Base-by-base conservation (phyloP, 441 rosid species). In the Populus tomentosa region DNA sequence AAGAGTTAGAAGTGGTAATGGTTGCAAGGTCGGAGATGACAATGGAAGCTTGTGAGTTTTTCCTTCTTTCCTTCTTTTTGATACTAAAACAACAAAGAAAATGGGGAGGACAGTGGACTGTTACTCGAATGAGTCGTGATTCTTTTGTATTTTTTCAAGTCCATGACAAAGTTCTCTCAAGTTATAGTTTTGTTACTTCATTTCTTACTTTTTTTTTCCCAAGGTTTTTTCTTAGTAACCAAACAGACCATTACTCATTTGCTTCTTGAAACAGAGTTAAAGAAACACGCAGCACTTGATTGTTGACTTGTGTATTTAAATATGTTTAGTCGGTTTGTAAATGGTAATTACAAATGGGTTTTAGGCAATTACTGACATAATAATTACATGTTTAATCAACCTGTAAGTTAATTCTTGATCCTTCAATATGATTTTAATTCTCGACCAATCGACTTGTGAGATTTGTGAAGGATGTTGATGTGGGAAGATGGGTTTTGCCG, bases 401-500 rank as follows among this genome's bases (percentile, higher is more conserved):
- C 2, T 53, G 61, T 53, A 53, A 53, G 61, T 53, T 53, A 53
- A 53, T 6, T 53, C n/a, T 16, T 53, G 61, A 3, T 16, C 61
- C 7, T 53, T 18, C n/a, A 53, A 18, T 18, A 18, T 53, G 61
- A 53, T 1, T 53, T 53, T 16, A 53, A 50, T 6, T 18, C 8
- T 53, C 2, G 61, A 53, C 61, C 1, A 46, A 30, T 24, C 8
- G n/a, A 20, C 28, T 16, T 77, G 64, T 74, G 70, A 50, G 32
- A 30, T 30, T 30, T 30, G 32, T 30, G 32, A 30, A 95, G 99
- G 97, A 95, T 95, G 99, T 83, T 95, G 93, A 95, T 95, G 99
- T 95, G 99, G 99, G 99, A 95, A 89, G 99, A 95, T 87, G 99
- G 98, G 46, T 95, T 81, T 82, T 95, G 99, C 77, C 90, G 93